Evolutionary conservation across 441 rosid species (phyloP).

Genomic region (Eruca vesicaria): DNA sequence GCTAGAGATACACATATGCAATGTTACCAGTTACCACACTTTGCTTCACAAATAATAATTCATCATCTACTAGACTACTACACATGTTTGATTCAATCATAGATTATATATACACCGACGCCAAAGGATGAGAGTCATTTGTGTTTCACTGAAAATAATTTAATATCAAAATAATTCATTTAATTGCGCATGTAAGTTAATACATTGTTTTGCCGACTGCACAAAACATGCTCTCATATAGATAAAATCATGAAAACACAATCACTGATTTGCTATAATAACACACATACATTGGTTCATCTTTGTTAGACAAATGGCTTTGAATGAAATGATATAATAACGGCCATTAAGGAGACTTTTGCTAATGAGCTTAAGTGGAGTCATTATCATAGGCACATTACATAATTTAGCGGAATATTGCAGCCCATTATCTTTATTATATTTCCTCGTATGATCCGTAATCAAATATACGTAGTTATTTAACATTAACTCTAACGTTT

Average conservation of each 20-base stretch:
- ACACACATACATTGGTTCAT: background rate
- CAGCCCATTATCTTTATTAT: background rate
- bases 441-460: background rate
- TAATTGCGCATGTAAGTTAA: background rate
- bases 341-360: conserved; percentile 19
- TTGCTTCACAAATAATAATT: conserved; percentile 26
- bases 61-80: conserved; percentile 24
- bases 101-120: conserved; percentile 19
- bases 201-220: too few relatives aligned
- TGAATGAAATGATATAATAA: conserved; percentile 13
- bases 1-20: conserved; percentile 21
- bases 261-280: conserved; percentile 10
- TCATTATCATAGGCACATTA: conserved; percentile 16
- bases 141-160: background rate
- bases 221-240: background rate
- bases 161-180: background rate
- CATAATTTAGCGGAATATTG: background rate
- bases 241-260: conserved; percentile 23
- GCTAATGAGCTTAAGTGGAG: conserved; percentile 16
- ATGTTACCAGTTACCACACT: conserved; percentile 16
- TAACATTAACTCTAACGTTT: conserved; percentile 15
- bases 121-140: background rate
- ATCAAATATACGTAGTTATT: conserved; percentile 8
- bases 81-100: conserved; percentile 23
- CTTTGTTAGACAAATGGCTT: conserved; percentile 20